Conservation (phyloP, 495 filamentous ascomycete genomes). For the Amorphotheca resinae region DNA sequence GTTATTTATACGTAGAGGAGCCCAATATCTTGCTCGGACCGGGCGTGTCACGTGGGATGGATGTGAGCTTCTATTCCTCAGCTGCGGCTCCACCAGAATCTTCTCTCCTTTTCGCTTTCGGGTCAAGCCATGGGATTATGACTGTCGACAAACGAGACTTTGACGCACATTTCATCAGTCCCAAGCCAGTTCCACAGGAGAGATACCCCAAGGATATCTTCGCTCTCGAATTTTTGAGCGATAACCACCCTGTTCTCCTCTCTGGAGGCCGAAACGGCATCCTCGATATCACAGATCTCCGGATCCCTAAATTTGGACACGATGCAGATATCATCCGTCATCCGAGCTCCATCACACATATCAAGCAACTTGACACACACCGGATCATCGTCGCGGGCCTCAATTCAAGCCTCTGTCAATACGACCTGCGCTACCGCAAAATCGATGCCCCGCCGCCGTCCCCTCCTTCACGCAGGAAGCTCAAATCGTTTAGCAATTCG, state of each 20-base stretch:
- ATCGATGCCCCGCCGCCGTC: background rate
- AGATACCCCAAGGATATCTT: slow-evolving; percentile 9
- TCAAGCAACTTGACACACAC: slow-evolving; percentile 15
- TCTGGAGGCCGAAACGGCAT: slow-evolving; percentile 12
- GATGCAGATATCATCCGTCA: slow-evolving; percentile 12
- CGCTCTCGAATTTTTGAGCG: slow-evolving; percentile 12
- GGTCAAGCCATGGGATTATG: slow-evolving; percentile 12
- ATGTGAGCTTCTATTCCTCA: slow-evolving; percentile 11
- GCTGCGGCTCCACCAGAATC: slow-evolving; percentile 9
- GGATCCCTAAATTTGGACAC: slow-evolving; percentile 1
- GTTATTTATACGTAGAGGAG: background rate
- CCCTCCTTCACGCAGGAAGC: background rate
- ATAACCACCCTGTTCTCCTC: slow-evolving; percentile 12
- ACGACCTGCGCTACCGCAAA: slow-evolving; percentile 20
- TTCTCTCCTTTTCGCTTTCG: slow-evolving; percentile 14
- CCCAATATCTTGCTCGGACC: background rate
- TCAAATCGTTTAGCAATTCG: background rate
- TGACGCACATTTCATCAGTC: slow-evolving; percentile 7
- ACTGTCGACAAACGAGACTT: slow-evolving; percentile 6
- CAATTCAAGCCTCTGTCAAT: slow-evolving; percentile 15
- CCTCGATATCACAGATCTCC: slow-evolving; percentile 16
- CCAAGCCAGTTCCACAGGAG: background rate
- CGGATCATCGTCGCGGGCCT: slow-evolving; percentile 19
- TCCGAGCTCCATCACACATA: slow-evolving; percentile 17
- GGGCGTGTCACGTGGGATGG: background rate